Percentiles rank a stretch among this genome's conserved stretches.
Conservation (phyloP, 2,329 filamentous ascomycete species). For the Shiraia bambusicola region DNA sequence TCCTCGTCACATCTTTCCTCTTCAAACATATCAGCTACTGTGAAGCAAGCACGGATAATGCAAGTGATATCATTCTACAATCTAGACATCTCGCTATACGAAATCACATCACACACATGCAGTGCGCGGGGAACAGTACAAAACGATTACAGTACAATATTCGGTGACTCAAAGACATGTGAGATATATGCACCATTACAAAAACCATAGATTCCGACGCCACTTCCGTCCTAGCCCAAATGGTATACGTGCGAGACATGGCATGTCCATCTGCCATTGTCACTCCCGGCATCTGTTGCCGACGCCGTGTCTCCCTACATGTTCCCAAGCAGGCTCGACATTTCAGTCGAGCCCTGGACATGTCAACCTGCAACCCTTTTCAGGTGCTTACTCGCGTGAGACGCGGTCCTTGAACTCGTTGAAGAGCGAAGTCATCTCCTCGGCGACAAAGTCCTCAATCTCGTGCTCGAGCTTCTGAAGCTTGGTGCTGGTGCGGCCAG, state of each 20-base stretch:
- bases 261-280: not conserved
- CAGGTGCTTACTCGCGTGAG: slow-evolving; percentile 32
- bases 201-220: not conserved
- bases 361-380: not conserved
- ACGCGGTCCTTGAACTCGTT: slow-evolving; percentile 52
- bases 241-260: not conserved
- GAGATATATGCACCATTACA: slow-evolving; percentile 13
- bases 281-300: not conserved
- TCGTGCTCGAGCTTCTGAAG: slow-evolving; percentile 50
- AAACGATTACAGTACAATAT: slow-evolving; percentile 3
- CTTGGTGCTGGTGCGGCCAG: slow-evolving; percentile 45
- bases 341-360: too few relatives aligned
- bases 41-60: too few relatives aligned
- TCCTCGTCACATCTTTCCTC: too few relatives aligned
- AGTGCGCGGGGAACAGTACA: not conserved
- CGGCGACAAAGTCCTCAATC: slow-evolving; percentile 52
- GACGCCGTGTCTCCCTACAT: slow-evolving; percentile 9
- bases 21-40: too few relatives aligned
- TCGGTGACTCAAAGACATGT: slow-evolving; percentile 8
- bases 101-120: not conserved
- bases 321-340: slow-evolving; percentile 5
- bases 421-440: slow-evolving; percentile 56
- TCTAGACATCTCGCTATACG: too few relatives aligned
- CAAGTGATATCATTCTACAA: too few relatives aligned
- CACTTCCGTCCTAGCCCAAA: not conserved